These are phyloP conservation scores for Parmelia sp. DNA, from an alignment of 495 filamentous ascomycete genomes.

Conservation along the genomic window DNA sequence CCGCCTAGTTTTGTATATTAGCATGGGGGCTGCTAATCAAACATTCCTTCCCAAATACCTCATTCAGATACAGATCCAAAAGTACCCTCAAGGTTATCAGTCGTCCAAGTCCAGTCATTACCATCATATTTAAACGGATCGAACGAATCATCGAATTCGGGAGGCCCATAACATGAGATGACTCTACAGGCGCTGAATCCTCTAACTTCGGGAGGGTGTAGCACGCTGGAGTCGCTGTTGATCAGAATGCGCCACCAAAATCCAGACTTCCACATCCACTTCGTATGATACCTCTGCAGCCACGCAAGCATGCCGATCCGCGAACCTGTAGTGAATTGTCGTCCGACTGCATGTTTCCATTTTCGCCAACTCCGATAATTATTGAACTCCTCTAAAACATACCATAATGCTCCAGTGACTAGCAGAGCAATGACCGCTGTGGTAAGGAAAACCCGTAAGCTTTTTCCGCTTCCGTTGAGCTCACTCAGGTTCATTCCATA, in stretches of 20 bases:
- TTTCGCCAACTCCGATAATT: neutral
- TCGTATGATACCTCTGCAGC: neutral
- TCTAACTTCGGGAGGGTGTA: neutral
- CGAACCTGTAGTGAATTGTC: neutral
- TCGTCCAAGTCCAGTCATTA: too few relatives aligned
- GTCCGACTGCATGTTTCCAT: neutral
- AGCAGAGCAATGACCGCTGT: constrained; percentile 12
- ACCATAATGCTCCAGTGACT: constrained; percentile 5
- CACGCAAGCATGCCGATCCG: neutral
- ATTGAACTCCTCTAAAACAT: neutral
- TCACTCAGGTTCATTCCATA: constrained; percentile 21
- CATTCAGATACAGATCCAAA: too few relatives aligned
- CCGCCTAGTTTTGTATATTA: too few relatives aligned
- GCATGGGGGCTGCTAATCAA: too few relatives aligned
- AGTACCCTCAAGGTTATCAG: too few relatives aligned
- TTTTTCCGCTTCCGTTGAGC: constrained; percentile 16
- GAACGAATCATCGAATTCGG: neutral
- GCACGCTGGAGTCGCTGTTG: neutral
- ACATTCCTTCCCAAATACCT: too few relatives aligned
- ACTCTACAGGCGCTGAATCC: neutral
- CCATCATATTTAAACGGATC: too few relatives aligned
- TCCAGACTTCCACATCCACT: neutral
- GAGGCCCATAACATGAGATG: neutral
- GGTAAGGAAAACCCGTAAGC: constrained; percentile 9
- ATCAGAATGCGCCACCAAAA: neutral